Percentiles rank a stretch among this genome's conserved stretches.
phyloP scores from a whole-genome alignment of 2,329 filamentous ascomycete species.

The Fusarium sp. region DNA sequence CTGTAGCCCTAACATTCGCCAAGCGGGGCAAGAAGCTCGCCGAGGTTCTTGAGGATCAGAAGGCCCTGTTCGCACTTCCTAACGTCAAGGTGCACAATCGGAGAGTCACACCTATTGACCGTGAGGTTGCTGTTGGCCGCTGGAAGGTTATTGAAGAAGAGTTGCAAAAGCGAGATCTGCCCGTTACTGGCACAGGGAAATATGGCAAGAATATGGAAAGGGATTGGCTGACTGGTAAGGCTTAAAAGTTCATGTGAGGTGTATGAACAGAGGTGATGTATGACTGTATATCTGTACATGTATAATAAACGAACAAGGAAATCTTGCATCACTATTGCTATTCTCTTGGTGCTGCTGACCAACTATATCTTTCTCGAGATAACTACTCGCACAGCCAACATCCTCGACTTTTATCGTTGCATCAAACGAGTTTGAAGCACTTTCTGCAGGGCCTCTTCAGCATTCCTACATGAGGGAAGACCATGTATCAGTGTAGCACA shows the following conservation, averaged over 20 bases:
- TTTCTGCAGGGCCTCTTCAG: not conserved
- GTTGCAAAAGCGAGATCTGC: slow-evolving; percentile 68
- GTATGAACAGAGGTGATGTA: slow-evolving; percentile 33
- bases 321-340: slow-evolving; percentile 24
- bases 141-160: slow-evolving; percentile 84
- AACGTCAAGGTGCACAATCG: slow-evolving; percentile 76
- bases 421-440: not conserved
- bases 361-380: not conserved
- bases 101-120: slow-evolving; percentile 75
- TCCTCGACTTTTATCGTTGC: not conserved
- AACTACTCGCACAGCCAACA: not conserved
- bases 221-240: slow-evolving; percentile 53
- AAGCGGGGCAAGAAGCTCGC: slow-evolving; percentile 70
- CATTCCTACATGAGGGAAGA: not conserved
- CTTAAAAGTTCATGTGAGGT: slow-evolving; percentile 35
- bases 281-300: slow-evolving; percentile 46
- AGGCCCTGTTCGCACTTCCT: slow-evolving; percentile 60
- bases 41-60: slow-evolving; percentile 61
- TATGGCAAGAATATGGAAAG: slow-evolving; percentile 54
- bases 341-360: not conserved
- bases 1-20: slow-evolving; percentile 61
- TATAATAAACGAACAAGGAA: slow-evolving; percentile 43
- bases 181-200: slow-evolving; percentile 59
- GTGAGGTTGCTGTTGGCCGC: slow-evolving; percentile 75
- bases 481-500: not conserved